phyloP scores from a whole-genome alignment of 495 filamentous ascomycete species.

The Lasiosphaeria hispida region DNA sequence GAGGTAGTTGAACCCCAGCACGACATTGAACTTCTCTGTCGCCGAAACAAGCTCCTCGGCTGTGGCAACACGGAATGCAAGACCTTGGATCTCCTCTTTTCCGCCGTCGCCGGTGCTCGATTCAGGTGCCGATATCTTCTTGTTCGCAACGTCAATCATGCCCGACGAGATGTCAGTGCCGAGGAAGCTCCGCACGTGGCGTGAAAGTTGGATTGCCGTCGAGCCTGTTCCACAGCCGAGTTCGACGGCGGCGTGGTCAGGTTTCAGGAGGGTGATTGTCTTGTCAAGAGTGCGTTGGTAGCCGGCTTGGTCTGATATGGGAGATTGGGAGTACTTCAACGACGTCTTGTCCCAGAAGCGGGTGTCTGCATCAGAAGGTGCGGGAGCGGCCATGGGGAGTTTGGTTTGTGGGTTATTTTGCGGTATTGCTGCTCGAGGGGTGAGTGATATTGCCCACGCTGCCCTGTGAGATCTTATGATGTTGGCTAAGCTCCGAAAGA shows the following conservation, averaged over 20 bases:
- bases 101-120: not conserved
- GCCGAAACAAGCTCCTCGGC: not conserved
- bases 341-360: not conserved
- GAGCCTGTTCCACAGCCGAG: constrained; percentile 2
- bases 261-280: not conserved
- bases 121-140: no score
- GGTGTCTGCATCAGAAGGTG: no score
- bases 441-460: no score
- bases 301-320: not conserved
- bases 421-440: no score
- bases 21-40: not conserved
- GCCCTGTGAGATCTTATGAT: no score
- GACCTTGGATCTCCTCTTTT: not conserved
- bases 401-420: no score
- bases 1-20: not conserved
- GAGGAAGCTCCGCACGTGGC: not conserved
- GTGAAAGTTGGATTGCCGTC: not conserved
- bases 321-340: not conserved
- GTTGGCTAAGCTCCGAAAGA: no score
- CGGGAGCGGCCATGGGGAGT: no score
- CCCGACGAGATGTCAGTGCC: not conserved
- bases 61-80: not conserved
- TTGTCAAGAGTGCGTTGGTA: not conserved
- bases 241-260: not conserved
- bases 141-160: constrained; percentile 1